These are phyloP conservation scores for Catharanthus roseus DNA, from an alignment of 257 asterid species.

Conservation along the genomic window DNA sequence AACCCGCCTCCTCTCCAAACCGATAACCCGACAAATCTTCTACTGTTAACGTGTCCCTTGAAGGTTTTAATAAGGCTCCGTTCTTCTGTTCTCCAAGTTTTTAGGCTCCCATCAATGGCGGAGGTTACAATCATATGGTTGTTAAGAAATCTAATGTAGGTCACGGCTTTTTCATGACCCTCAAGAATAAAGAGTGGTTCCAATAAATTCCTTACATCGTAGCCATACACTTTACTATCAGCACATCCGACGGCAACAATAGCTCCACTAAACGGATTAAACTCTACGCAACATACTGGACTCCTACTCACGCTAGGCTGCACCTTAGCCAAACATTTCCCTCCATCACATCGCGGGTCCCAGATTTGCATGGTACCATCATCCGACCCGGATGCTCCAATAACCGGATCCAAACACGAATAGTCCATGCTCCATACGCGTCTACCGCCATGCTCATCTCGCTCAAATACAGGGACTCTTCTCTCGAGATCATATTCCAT, in stretches of 20 bases:
- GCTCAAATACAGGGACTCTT: slow-evolving; percentile 68
- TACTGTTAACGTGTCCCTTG: slow-evolving; percentile 60
- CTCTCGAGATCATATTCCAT: slow-evolving; percentile 79
- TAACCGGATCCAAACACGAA: slow-evolving; percentile 38
- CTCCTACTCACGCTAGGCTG: slow-evolving; percentile 41
- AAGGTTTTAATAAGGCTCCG: slow-evolving; percentile 40
- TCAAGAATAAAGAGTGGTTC: slow-evolving; percentile 51
- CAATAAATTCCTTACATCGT: slow-evolving; percentile 46
- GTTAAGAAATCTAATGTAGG: slow-evolving; percentile 52
- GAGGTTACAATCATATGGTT: slow-evolving; percentile 49
- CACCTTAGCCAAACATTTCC: slow-evolving; percentile 32
- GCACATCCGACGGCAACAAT: slow-evolving; percentile 64
- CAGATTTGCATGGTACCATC: slow-evolving; percentile 93
- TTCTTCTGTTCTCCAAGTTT: slow-evolving; percentile 58
- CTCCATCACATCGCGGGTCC: slow-evolving; percentile 68
- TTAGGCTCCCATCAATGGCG: slow-evolving; percentile 61
- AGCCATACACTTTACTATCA: slow-evolving; percentile 53
- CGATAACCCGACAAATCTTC: slow-evolving; percentile 79
- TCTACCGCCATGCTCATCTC: slow-evolving; percentile 92
- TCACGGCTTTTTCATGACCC: slow-evolving; percentile 69
- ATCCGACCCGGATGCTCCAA: slow-evolving; percentile 91
- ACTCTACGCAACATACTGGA: slow-evolving; percentile 77
- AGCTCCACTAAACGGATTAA: slow-evolving; percentile 53
- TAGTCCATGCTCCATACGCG: slow-evolving; percentile 92
- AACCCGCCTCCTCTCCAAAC: slow-evolving; percentile 73